These are phyloP conservation scores for Neoboletus subvelutipes DNA, from an alignment of 768 basidiomycete species.

Conservation along the genomic window DNA sequence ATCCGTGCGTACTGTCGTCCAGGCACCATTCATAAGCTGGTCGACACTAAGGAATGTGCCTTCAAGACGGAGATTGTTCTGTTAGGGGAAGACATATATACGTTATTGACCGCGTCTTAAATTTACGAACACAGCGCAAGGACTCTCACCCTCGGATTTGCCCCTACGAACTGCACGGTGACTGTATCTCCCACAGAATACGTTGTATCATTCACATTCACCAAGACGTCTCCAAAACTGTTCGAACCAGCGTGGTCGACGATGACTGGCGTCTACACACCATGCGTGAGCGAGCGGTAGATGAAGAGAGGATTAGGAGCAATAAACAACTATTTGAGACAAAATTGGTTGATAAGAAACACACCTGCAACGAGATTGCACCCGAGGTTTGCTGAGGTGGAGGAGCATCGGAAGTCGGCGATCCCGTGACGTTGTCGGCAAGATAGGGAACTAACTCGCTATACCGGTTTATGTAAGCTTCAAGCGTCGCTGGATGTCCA, in stretches of 20 bases:
- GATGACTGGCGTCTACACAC: constrained; percentile 54
- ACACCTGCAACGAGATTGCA: constrained; percentile 67
- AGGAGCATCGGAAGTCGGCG: constrained; percentile 61
- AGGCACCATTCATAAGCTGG: constrained; percentile 44
- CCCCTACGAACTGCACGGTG: constrained; percentile 64
- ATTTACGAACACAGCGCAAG: neutral
- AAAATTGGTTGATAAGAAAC: neutral
- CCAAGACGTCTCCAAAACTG: constrained; percentile 60
- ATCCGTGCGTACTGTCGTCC: constrained; percentile 64
- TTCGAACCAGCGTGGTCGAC: constrained; percentile 57
- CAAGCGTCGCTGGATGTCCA: constrained; percentile 56
- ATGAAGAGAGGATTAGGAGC: neutral
- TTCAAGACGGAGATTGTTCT: constrained; percentile 80
- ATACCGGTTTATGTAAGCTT: constrained; percentile 79
- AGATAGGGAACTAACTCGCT: constrained; percentile 63
- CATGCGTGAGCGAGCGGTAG: neutral
- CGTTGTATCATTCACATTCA: constrained; percentile 48
- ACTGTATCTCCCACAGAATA: constrained; percentile 63
- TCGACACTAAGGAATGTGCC: constrained; percentile 72
- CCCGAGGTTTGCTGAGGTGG: constrained; percentile 62
- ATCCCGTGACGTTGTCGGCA: constrained; percentile 43
- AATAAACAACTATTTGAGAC: neutral
- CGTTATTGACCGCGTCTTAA: neutral
- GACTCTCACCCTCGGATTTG: constrained; percentile 66
- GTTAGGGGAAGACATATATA: neutral